These are phyloP conservation scores for Pycnococcus provasolii DNA, from an alignment of 139 green algal species.

Conservation along the genomic window DNA sequence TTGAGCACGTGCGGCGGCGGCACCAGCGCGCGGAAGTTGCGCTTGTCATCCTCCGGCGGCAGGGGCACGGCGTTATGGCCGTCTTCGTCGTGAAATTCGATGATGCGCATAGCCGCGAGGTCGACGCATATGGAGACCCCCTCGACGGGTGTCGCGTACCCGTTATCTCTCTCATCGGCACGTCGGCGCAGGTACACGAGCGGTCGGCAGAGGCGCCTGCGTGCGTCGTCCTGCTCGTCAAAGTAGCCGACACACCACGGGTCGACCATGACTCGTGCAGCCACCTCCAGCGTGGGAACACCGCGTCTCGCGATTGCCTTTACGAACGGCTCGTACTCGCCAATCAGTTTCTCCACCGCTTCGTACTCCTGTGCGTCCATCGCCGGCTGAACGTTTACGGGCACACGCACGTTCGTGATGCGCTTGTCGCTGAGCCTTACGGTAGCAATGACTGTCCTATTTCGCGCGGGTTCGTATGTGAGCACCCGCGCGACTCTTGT, in stretches of 20 bases:
- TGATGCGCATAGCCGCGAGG: slow-evolving; percentile 11
- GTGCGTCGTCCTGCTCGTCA: background rate
- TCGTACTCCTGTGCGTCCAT: slow-evolving; percentile 32
- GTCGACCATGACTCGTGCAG: slow-evolving; percentile 31
- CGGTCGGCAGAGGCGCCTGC: slow-evolving; percentile 14
- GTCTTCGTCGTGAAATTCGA: slow-evolving; percentile 17
- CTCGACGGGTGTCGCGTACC: slow-evolving; percentile 26
- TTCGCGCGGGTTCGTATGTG: too few relatives aligned
- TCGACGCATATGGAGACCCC: slow-evolving; percentile 17
- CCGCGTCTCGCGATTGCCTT: slow-evolving; percentile 26
- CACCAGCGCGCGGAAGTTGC: slow-evolving; percentile 2
- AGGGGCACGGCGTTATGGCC: too few relatives aligned
- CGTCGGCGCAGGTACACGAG: slow-evolving; percentile 7
- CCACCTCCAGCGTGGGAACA: slow-evolving; percentile 14
- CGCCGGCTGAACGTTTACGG: background rate
- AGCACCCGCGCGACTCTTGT: too few relatives aligned
- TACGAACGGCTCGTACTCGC: slow-evolving; percentile 22
- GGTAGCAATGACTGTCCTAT: too few relatives aligned
- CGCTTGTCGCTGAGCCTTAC: too few relatives aligned
- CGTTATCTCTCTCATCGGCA: slow-evolving; percentile 10
- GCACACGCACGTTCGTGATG: too few relatives aligned
- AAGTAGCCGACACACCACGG: slow-evolving; percentile 23
- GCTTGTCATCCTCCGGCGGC: too few relatives aligned
- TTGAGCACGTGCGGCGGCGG: slow-evolving; percentile 19
- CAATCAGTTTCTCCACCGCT: slow-evolving; percentile 21